Evolutionary conservation across 768 basidiomycete genomes (phyloP).

Genomic region (Rhodotorula paludigena): DNA sequence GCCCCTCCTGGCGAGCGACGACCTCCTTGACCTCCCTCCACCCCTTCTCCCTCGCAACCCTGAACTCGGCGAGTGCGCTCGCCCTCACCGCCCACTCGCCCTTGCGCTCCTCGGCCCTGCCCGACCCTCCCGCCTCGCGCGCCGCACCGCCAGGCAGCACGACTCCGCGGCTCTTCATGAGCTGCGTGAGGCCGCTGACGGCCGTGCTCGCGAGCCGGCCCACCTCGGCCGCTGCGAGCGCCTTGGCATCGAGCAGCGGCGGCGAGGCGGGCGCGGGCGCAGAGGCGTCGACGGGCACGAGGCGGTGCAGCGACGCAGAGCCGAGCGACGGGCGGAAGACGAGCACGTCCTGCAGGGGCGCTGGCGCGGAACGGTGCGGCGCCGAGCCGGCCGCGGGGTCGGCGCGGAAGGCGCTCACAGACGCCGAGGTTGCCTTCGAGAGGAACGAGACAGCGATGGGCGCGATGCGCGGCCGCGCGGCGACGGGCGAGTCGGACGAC

Average conservation of each 20-base stretch:
- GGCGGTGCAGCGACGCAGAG: constrained; percentile 19
- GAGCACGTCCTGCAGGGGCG: constrained; percentile 21
- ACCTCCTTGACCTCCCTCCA: constrained; percentile 18
- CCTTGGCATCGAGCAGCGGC: background rate
- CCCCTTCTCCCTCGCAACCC: constrained; percentile 6
- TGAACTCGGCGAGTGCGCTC: constrained; percentile 18
- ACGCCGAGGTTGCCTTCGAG: constrained; percentile 12
- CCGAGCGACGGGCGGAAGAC: constrained; percentile 5
- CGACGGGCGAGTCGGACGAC: no score
- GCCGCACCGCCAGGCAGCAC: background rate
- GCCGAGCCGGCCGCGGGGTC: background rate
- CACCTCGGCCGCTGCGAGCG: constrained; percentile 23
- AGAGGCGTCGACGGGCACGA: background rate
- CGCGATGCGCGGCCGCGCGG: no score
- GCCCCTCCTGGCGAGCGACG: background rate
- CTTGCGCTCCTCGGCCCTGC: background rate
- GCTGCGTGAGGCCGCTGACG: constrained; percentile 27
- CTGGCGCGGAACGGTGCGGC: background rate
- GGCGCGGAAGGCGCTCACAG: background rate
- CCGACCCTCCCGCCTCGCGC: background rate
- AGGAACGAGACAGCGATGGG: constrained; percentile 18
- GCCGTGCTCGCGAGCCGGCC: constrained; percentile 31
- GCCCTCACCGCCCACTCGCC: constrained; percentile 11
- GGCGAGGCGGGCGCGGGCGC: background rate
- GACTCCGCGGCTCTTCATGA: constrained; percentile 21